Base-by-base conservation (phyloP, 306 rosid species). In the Geum urbanum region DNA sequence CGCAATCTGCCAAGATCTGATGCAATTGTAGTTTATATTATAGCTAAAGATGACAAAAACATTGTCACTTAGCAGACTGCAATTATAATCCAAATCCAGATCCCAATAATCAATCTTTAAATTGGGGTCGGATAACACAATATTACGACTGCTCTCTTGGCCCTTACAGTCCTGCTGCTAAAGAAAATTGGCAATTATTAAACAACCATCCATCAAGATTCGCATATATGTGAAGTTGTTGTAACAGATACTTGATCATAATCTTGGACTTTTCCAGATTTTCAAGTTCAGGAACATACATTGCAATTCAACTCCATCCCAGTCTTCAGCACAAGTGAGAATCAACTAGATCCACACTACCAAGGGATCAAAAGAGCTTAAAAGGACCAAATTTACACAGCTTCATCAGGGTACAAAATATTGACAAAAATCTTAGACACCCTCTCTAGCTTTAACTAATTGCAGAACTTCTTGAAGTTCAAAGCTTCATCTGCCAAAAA, bases 391-490 rank as follows among this genome's bases (percentile, higher is more conserved):
- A 72, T 79, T 71, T 77, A 80, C 79, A 76, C 40, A 40, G 18
- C 22, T 69, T 6, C 32, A 64, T 9, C 41, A 18, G 46, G 55
- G 35, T 22, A n/a, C 58, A 8, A 46, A 32, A 59, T 70, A 62
- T 9, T 43, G 70, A 51, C 60, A 15, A 46, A 44, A 65, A 24
- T 45, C 14, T 12, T 22, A 7, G 45, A 67, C 27, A 44, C 50
- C 7, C 63, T 9, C 9, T 27, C 72, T 73, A 73, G 48, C 46
- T 20, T 57, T 84, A 84, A 84, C 64, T 91, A 94, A 8, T 78
- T 87, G 86, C 98, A 92, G 77, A 81, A 79, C 88, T 87, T 87
- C 89, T 87, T 92, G 90, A 92, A 92, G 75, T 76, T 84, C 83
- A 82, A 72, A 54, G 95, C 92, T 76, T 92, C 95, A 5, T 89